Conservation (phyloP, 129 eudicot genomes). For the Scalesia atractyloides region DNA sequence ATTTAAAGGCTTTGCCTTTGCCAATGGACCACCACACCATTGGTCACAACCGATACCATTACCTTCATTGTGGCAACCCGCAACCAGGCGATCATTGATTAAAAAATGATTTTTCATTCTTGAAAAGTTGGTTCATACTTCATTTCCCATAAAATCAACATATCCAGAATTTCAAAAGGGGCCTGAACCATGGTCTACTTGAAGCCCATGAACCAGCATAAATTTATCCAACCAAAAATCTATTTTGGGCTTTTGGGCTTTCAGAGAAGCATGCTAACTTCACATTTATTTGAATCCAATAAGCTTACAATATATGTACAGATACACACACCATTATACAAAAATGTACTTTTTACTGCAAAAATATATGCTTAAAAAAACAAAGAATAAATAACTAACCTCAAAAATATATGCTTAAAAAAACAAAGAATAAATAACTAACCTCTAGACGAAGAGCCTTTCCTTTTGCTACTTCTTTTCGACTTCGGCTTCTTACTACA, state of each 20-base stretch:
- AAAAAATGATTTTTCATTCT: no score
- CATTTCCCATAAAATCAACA: background rate
- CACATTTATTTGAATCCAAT: background rate
- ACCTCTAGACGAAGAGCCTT: slow-evolving; percentile 21
- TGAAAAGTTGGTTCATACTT: no score
- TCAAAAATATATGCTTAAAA: background rate
- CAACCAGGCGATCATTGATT: no score
- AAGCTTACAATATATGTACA: background rate
- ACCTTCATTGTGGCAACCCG: no score
- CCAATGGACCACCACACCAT: no score
- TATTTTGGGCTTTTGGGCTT: background rate
- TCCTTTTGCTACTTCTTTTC: slow-evolving; percentile 36
- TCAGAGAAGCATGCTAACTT: background rate
- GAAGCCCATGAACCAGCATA: no score
- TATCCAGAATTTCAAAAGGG: background rate
- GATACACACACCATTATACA: slow-evolving; percentile 6
- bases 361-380: background rate
- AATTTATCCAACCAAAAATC: background rate
- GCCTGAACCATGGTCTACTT: background rate
- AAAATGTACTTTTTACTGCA: background rate
- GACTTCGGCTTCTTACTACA: slow-evolving; percentile 42
- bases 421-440: slow-evolving; percentile 14
- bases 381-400: slow-evolving; percentile 19
- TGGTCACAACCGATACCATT: no score
- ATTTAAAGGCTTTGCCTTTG: no score